Evolutionary conservation across 495 filamentous ascomycete genomes (phyloP), one percentile per base, ranked within the genome.

Genomic region (Paragyromitra xinjiangensis): DNA sequence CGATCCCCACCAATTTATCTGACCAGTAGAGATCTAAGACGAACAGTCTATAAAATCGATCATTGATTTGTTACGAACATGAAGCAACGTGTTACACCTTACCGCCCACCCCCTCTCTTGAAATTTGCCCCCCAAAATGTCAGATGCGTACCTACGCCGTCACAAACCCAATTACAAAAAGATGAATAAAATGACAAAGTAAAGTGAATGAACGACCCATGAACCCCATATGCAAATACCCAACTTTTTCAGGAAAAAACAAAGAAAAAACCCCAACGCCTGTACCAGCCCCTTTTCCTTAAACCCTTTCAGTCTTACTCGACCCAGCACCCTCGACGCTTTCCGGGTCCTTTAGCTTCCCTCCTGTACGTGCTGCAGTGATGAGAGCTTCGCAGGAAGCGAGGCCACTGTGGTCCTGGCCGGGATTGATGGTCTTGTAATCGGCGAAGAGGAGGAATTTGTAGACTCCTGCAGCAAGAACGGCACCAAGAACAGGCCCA

Each of bases 401-500:
- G 9, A 80, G 70, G 6, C 80, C 81, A 12, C 73, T 78, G n/a
- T 42, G 2, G 63, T 84, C 84, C 70, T 85, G 84, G 37, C 76
- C 81, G 4, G 83, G 81, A 71, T 85, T 85, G 37, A 81, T 69
- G 6, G 79, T 84, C 34, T 75, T 66, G 78, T 85, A 85, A 40
- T 85, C 76, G 40, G 79, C 75, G 29, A 82, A 65, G 71, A 84
- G 67, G 7, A 82, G 78, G 29, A 80, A 44, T 40, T 82, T 82
- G 67, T 82, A 82, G 40, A 82, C 66, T 16, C 66, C 81, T 2
- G 78, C 75, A 9, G 83, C 84, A 19, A 81, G 66, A 8, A 77
- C 66, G 16, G 81, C 74, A 7, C 84, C 84, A 9, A 85, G 70
- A 11, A 78, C 71, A 12, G 90, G 90, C 0, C 89, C 90, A 26